Evolutionary conservation across 768 basidiomycete species (phyloP).

Genomic region (Paxillus ammoniavirescens): DNA sequence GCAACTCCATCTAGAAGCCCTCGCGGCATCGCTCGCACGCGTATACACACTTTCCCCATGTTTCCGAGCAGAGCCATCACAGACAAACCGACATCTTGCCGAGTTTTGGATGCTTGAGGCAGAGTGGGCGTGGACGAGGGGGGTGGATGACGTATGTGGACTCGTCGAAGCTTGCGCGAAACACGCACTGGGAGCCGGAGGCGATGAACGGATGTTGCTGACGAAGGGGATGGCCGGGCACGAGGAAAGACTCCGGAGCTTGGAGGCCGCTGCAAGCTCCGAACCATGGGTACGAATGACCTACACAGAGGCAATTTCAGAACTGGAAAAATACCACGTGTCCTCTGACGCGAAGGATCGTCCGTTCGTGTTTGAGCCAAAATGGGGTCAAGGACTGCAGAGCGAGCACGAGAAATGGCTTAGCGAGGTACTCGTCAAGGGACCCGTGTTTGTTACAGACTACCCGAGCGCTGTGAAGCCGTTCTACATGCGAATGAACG

Average conservation of each 20-base stretch:
- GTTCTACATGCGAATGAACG: conserved; percentile 91
- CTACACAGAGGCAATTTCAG: conserved; percentile 72
- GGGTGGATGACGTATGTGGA: conserved; percentile 49
- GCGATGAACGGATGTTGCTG: conserved; percentile 32
- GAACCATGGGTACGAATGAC: conserved; percentile 68
- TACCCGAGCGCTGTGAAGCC: conserved; percentile 86
- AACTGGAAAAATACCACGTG: conserved; percentile 42
- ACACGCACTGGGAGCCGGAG: conserved; percentile 34
- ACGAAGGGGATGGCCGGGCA: conserved; percentile 34
- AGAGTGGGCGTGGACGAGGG: conserved; percentile 69
- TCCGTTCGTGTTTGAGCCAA: conserved; percentile 55
- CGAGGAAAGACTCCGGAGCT: conserved; percentile 29
- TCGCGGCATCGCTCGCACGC: conserved; percentile 73
- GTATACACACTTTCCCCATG: conserved; percentile 92
- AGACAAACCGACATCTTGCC: conserved; percentile 88
- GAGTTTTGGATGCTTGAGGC: conserved; percentile 99
- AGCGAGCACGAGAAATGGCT: conserved; percentile 95
- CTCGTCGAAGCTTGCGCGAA: conserved; percentile 57
- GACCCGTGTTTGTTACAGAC: conserved; percentile 89
- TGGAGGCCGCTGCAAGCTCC: conserved; percentile 37
- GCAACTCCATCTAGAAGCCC: conserved; percentile 91
- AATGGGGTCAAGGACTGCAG: conserved; percentile 71
- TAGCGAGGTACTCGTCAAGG: conserved; percentile 60
- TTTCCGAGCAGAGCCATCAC: conserved; percentile 90
- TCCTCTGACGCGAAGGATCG: conserved; percentile 19